A percentile compares a stretch with the other conserved stretches of the same genome.
These are phyloP conservation scores for Wickerhamomyces rabaulensis DNA, from an alignment of 805 yeast species.

Conservation along the genomic window DNA sequence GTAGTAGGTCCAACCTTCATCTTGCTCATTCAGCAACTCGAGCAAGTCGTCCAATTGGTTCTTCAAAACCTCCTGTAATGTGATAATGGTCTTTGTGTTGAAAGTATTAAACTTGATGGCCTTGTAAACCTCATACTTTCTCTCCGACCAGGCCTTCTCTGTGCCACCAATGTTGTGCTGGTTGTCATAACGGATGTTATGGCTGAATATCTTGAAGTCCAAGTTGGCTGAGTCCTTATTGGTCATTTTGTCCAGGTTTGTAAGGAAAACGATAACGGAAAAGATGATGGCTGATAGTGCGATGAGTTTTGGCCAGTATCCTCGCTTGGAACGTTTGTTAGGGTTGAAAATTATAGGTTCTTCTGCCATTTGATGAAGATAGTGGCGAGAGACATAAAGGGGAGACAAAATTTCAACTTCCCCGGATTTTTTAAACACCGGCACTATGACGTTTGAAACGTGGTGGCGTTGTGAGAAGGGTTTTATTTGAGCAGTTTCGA, in stretches of 20 bases:
- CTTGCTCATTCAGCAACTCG: slow-evolving; percentile 24
- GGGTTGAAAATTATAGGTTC: background rate
- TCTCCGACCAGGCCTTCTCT: slow-evolving; percentile 41
- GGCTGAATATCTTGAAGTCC: slow-evolving; percentile 29
- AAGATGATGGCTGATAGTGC: background rate
- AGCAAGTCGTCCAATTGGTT: slow-evolving; percentile 42
- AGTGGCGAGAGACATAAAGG: no score
- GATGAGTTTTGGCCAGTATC: background rate
- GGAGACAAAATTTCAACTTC: no score
- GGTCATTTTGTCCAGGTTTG: background rate
- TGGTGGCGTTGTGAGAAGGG: no score
- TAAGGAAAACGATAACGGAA: background rate
- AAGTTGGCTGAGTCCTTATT: background rate
- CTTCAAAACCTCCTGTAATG: slow-evolving; percentile 43
- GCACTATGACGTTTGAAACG: no score
- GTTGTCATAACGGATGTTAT: slow-evolving; percentile 43
- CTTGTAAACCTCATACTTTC: slow-evolving; percentile 33
- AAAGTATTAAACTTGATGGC: slow-evolving; percentile 37
- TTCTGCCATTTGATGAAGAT: background rate
- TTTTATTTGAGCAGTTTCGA: no score
- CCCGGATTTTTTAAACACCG: no score
- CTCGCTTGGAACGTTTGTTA: background rate
- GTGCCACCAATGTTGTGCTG: slow-evolving; percentile 24
- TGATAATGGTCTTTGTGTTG: slow-evolving; percentile 32
- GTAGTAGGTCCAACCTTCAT: slow-evolving; percentile 38